Base-by-base conservation (phyloP, 352 stramenopile species). In the Pseudoperonospora humuli region DNA sequence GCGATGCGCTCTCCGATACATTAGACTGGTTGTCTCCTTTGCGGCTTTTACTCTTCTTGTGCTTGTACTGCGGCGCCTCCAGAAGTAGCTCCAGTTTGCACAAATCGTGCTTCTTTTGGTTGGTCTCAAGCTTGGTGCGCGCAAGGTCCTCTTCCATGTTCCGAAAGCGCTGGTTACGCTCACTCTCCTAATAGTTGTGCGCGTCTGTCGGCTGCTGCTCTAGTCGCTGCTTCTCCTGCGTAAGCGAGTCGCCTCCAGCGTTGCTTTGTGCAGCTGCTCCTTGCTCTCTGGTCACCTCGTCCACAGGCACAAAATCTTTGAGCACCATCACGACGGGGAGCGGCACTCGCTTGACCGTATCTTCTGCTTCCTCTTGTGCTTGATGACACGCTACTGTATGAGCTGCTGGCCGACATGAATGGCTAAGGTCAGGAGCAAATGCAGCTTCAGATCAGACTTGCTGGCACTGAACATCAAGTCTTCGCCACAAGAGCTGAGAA, bases 181-280 rank as follows among this genome's bases (percentile, higher is more conserved):
- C 67, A 53, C 65, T 85, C 47, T 77, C 61, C 41, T 75, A 61
- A 54, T 82, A 84, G 55, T 80, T 85, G 64, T 80, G 65, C 17
- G 83, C 73, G 40, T 85, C 73, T 13, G 67, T 83, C 28, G 83
- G 56, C 4, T 61, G 47, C 46, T 85, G 73, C 47, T 85, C 73
- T 6, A 85, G 58, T 8, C 33, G 50, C 52, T 85, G 73, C 34
- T 73, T 73, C 42, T 81, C 70, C 10, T 37, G 1, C 54, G 64
- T n/a, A 81, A 20, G 8, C 32, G 44, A 13, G 40, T 23, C 0
- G 71, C 36, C 21, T 78, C 62, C 3, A 39, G 33, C 10, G 59
- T 41, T 31, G 63, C 67, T 25, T 67, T 55, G 0, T 50, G 43
- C 5, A 83, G 31, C 24, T 68, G 36, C 31, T 70, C 61, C 37